Base-by-base conservation (phyloP, 371 early-diverging fungal species). In the Mortierella sp. region DNA sequence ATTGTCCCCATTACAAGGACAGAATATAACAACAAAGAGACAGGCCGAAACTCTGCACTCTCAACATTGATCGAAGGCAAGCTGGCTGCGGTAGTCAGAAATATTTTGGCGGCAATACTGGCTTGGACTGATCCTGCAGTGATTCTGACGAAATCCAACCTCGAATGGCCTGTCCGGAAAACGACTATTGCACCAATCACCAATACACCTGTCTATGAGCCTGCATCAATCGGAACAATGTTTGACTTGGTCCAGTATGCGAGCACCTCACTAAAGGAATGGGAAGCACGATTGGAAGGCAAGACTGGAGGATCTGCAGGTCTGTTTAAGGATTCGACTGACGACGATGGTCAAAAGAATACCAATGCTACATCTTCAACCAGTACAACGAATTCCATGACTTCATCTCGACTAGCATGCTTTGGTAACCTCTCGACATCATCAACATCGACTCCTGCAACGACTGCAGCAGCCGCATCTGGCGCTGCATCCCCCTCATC, bases 241-340 rank as follows among this genome's bases (percentile, higher is more conserved):
- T 80, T 80, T 55, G 81, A 80, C 40, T 54, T 80, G 55, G 68
- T 75, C 13, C 75, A 75, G 54, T 80, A 80, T 57, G 81, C 81
- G 15, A 70, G 63, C 57, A 75, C 81, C 22, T 80, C 81, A 15
- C 55, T 80, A 61, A 80, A 75, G 72, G 81, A 80, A 26, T 80
- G 81, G 81, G 81, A 80, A 47, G 81, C 81, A 1, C 68, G 81
- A 29, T 61, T 80, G 62, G 81, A 80, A 49, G 81, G 81, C 62
- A 80, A 80, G 66, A 68, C 75, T 10, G 81, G 81, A 19, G 81
- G 81, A 13, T 61, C 70, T 19, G 81, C 81, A 12, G 81, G 81
- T 40, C 19, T 80, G 15, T 75, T 61, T 59, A 75, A 75, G 65
- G 75, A 74, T 40, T 42, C 75, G 31, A 40, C 35, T 4, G 75